These are phyloP conservation scores for Pyronema omphalodes DNA, from an alignment of 495 filamentous ascomycete genomes.

Conservation along the genomic window DNA sequence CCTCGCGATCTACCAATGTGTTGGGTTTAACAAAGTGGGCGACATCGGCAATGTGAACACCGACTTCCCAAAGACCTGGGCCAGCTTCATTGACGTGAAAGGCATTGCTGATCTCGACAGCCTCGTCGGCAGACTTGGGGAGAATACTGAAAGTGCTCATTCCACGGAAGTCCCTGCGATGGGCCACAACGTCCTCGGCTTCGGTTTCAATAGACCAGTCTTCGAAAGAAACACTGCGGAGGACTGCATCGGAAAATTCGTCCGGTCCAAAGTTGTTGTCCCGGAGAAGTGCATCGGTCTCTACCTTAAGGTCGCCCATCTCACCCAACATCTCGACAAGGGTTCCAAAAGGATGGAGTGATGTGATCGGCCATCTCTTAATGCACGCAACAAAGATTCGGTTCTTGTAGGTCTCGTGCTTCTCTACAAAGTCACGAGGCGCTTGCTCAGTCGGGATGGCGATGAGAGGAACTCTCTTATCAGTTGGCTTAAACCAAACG, in stretches of 20 bases:
- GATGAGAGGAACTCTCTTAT: conserved; percentile 94
- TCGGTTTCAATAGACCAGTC: conserved; percentile 78
- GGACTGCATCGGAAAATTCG: conserved; percentile 90
- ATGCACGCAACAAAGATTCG: conserved; percentile 98
- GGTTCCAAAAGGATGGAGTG: conserved; percentile 92
- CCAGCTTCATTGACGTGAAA: conserved; percentile 69
- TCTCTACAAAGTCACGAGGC: conserved; percentile 93
- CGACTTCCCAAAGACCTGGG: conserved; percentile 79
- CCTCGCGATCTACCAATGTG: conserved; percentile 90
- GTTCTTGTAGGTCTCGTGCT: conserved; percentile 91
- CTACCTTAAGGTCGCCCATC: conserved; percentile 91
- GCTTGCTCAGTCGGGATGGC: conserved; percentile 97
- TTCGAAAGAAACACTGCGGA: conserved; percentile 78
- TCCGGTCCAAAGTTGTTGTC: conserved; percentile 98
- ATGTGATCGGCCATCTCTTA: conserved; percentile 99
- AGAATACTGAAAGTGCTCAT: conserved; percentile 88
- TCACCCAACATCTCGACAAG: conserved; percentile 91
- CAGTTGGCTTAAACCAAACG: conserved; percentile 99
- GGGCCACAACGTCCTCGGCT: conserved; percentile 50
- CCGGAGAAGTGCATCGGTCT: conserved; percentile 88
- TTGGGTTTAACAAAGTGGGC: conserved; percentile 93
- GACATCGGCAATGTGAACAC: conserved; percentile 88
- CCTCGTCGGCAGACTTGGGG: conserved; percentile 59
- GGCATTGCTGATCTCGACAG: conserved; percentile 73
- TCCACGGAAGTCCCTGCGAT: conserved; percentile 76